Conservation (phyloP, 2,329 filamentous ascomycete species). For the Periconia sp. region DNA sequence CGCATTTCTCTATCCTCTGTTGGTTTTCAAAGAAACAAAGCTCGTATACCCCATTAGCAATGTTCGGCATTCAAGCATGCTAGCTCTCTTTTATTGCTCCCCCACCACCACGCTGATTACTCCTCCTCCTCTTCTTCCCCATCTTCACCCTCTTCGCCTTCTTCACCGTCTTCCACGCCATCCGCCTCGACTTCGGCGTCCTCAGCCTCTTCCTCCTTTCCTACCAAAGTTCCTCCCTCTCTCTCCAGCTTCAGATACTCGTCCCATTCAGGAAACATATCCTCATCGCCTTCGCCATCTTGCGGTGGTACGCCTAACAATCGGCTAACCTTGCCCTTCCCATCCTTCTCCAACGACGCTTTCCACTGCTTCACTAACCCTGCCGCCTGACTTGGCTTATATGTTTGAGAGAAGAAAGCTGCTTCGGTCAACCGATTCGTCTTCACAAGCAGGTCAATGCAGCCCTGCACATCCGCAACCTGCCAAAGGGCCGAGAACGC, state of each 20-base stretch:
- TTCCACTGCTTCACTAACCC: constrained; percentile 81
- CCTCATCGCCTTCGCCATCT: constrained; percentile 69
- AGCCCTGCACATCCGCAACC: constrained; percentile 79
- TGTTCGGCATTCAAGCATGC: too few species aligned
- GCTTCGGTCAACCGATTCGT: constrained; percentile 85
- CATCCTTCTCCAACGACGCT: constrained; percentile 77
- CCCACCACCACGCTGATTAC: too few species aligned
- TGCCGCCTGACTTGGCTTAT: constrained; percentile 79
- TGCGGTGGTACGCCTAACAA: constrained; percentile 77
- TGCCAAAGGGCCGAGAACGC: constrained; percentile 92
- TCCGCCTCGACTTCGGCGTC: constrained; percentile 41
- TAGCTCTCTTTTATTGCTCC: too few species aligned
- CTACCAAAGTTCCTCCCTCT: constrained; percentile 61
- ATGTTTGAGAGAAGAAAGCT: constrained; percentile 91
- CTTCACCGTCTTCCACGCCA: constrained; percentile 37
- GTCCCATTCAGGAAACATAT: constrained; percentile 96
- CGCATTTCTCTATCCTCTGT: too few species aligned
- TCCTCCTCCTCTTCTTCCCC: constrained; percentile 32
- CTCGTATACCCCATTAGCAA: too few species aligned
- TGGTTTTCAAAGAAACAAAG: too few species aligned
- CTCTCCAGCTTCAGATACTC: constrained; percentile 83
- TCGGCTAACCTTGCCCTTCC: constrained; percentile 84
- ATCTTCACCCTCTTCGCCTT: constrained; percentile 27
- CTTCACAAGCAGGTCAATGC: constrained; percentile 77
- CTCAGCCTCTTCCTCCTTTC: constrained; percentile 37